Percentiles rank a stretch among this genome's conserved stretches.
Conservation (phyloP, 495 filamentous ascomycete species). For the Glonium stellatum region DNA sequence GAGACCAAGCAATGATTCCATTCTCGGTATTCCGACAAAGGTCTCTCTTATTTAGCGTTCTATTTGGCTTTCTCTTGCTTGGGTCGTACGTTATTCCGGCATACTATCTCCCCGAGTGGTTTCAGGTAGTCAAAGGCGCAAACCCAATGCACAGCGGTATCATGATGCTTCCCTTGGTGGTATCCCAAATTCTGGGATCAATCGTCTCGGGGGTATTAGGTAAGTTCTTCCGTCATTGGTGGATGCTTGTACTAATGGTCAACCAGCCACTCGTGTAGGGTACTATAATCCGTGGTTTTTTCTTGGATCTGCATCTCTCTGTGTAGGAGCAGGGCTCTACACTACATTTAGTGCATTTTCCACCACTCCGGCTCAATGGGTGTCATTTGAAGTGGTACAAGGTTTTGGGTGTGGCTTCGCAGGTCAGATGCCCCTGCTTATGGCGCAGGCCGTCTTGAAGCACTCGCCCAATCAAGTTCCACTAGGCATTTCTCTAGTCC, state of each 20-base stretch:
- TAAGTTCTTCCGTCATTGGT: background rate
- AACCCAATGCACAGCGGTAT: slow-evolving; percentile 2
- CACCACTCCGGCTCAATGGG: slow-evolving; percentile 5
- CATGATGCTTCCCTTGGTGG: slow-evolving; percentile 1
- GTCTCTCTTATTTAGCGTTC: background rate
- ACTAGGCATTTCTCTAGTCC: background rate
- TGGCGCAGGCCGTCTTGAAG: background rate
- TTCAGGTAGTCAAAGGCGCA: slow-evolving; percentile 7
- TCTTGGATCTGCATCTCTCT: background rate
- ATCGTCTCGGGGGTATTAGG: background rate
- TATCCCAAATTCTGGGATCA: background rate
- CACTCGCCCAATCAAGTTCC: background rate
- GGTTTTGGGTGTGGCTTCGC: slow-evolving; percentile 4
- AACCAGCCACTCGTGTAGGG: background rate
- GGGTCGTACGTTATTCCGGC: background rate
- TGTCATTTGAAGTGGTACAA: background rate
- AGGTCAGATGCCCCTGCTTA: background rate
- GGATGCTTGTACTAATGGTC: background rate
- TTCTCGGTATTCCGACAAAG: slow-evolving; percentile 1
- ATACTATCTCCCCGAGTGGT: slow-evolving; percentile 10
- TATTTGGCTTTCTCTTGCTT: background rate
- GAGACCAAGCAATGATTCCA: slow-evolving; percentile 12
- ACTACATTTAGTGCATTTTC: background rate
- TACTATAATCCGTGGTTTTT: slow-evolving; percentile 2
- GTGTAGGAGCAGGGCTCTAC: slow-evolving; percentile 3